Evolutionary conservation across 345 rosid genomes (phyloP).

Genomic region (Draba incana): DNA sequence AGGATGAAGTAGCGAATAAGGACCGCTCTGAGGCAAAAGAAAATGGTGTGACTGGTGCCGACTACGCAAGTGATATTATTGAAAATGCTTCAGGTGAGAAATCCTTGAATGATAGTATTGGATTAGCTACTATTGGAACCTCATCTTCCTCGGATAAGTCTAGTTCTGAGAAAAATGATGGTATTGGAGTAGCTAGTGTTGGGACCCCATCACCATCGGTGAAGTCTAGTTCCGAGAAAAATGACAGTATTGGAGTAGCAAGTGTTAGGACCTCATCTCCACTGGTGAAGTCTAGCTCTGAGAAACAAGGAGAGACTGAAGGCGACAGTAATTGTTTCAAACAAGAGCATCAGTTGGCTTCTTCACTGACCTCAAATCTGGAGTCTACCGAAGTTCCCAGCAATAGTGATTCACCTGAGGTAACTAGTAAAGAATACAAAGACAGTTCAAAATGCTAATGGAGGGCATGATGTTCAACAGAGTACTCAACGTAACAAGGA

Average conservation of each 20-base stretch:
- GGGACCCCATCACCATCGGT: no score
- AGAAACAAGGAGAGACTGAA: slow-evolving; percentile 40
- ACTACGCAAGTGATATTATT: slow-evolving; percentile 14
- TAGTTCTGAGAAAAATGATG: no score
- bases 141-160: no score
- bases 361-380: slow-evolving; percentile 35
- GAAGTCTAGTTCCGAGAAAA: no score
- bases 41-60: slow-evolving; percentile 23
- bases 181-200: no score
- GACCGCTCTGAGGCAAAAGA: slow-evolving; percentile 17
- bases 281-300: slow-evolving; percentile 34
- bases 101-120: slow-evolving; percentile 8
- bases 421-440: slow-evolving; percentile 12
- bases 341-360: slow-evolving; percentile 37
- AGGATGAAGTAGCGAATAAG: slow-evolving; percentile 31
- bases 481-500: slow-evolving; percentile 26
- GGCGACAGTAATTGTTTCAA: slow-evolving; percentile 26
- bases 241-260: no score
- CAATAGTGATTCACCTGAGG: slow-evolving; percentile 28
- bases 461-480: slow-evolving; percentile 26
- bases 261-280: no score
- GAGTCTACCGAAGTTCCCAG: slow-evolving; percentile 39
- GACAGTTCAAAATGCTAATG: slow-evolving; percentile 23
- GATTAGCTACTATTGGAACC: slow-evolving; percentile 4
- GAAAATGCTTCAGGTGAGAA: slow-evolving; percentile 15